Base-by-base conservation (phyloP, 352 stramenopile species). In the Phytophthora pinifolia region DNA sequence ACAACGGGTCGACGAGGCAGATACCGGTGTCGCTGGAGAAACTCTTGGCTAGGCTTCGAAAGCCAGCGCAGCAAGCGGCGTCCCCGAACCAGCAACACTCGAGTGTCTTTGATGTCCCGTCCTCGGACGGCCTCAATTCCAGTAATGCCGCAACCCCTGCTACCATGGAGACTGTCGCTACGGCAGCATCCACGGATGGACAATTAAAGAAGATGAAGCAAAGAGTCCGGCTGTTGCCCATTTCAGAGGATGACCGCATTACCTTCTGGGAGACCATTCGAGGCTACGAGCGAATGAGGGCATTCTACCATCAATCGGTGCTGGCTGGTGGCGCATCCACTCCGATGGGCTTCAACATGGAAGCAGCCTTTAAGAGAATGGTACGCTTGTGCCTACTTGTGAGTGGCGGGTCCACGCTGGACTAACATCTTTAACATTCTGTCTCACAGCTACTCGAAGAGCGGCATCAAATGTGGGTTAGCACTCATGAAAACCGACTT, bases 341-440 rank as follows among this genome's bases (percentile, higher is more conserved):
- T 15, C 67, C 68, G 1, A 74, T 87, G 49, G 67, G 69, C 0
- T 87, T 83, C 44, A 87, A 87, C 46, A 74, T 76, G 58, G 64
- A 83, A 54, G 67, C 76, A 27, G 74, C 76, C 27, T 85, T 79
- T 51, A 76, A 76, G 33, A 69, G 52, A 63, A 54, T 67, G 64
- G 76, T 87, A 47, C 1, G 39, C 9, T 30, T 13, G 22, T 18
- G 38, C 9, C 8, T 43, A 14, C 2, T 9, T n/a, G 15, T 20
- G 34, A 46, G 15, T 41, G 17, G 17, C 12, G 13, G 49, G 4
- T 38, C 34, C 4, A 47, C 9, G 22, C 12, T 39, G 4, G 6
- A 20, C 29, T 60, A 56, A 57, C 35, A 27, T 10, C 20, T n/a
- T 10, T 36, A 38, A 9, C 18, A 29, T 62, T 22, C 12, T 47